phyloP scores from a whole-genome alignment of 805 yeast species.

The Metschnikowia gelsemii region DNA sequence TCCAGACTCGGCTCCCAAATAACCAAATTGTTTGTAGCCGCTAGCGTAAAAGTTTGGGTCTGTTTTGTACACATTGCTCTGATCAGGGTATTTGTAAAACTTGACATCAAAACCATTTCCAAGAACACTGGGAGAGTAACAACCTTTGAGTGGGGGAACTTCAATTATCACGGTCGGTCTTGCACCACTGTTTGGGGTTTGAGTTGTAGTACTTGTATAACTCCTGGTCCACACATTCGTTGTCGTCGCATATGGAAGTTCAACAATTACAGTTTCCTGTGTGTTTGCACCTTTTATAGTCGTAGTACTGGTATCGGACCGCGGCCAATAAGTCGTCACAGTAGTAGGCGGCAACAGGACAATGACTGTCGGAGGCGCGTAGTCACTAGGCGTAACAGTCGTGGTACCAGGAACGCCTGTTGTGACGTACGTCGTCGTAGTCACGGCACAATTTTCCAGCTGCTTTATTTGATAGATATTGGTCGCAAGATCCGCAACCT shows the following conservation, averaged over 20 bases:
- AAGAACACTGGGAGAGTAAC: constrained; percentile 3
- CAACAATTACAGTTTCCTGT: not conserved
- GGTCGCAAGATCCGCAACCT: constrained; percentile 2
- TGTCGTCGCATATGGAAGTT: not conserved
- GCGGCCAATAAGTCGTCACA: not conserved
- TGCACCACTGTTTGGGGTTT: no score
- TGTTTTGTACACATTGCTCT: not conserved
- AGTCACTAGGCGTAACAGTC: not conserved
- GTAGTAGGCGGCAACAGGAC: not conserved
- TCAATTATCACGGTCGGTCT: no score
- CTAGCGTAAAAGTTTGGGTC: constrained; percentile 6
- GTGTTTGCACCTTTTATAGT: not conserved
- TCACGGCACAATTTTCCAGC: not conserved
- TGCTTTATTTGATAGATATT: constrained; percentile 2
- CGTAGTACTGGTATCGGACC: not conserved
- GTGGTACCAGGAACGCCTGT: not conserved
- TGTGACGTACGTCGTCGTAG: not conserved
- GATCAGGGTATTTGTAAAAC: constrained; percentile 8
- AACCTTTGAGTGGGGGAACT: no score
- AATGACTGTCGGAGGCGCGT: not conserved
- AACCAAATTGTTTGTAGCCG: constrained; percentile 9
- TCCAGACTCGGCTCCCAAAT: constrained; percentile 1
- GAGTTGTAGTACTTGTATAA: no score
- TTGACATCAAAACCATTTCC: constrained; percentile 5
- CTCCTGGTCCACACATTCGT: no score